Conservation (phyloP, 441 rosid species). For the Jatropha multifida region DNA sequence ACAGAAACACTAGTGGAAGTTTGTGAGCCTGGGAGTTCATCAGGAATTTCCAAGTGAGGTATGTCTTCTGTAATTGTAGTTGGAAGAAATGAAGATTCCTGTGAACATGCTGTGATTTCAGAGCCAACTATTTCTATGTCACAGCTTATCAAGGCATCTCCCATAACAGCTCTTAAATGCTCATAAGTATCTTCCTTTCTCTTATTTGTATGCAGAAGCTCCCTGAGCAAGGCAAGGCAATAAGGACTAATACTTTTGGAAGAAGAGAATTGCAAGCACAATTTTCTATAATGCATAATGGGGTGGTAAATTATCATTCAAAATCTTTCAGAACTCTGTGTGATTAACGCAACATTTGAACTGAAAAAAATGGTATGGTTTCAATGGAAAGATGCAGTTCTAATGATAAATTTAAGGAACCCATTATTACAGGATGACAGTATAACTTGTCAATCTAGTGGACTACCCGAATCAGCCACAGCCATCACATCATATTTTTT, state of each 20-base stretch:
- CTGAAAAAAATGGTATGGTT: neutral
- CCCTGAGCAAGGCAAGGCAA: constrained; percentile 45
- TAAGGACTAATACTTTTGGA: constrained; percentile 4
- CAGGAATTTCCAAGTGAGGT: constrained; percentile 41
- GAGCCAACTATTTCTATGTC: constrained; percentile 74
- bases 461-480: neutral
- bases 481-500: neutral
- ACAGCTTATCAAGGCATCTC: constrained; percentile 64
- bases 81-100: constrained; percentile 61
- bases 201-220: constrained; percentile 70
- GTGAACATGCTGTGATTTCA: constrained; percentile 64
- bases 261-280: constrained; percentile 4
- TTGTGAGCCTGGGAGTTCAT: constrained; percentile 36
- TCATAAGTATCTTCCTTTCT: constrained; percentile 57
- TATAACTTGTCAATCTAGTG: neutral
- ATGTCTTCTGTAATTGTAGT: constrained; percentile 54
- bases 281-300: neutral
- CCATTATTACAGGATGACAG: neutral
- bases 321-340: neutral
- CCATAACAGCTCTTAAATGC: constrained; percentile 43
- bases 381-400: neutral
- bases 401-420: neutral
- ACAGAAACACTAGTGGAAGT: constrained; percentile 52
- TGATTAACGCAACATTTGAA: neutral
- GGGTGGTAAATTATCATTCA: neutral